A percentile compares a stretch with the other conserved stretches of the same genome.
Evolutionary conservation across 1,284 basidiomycete genomes (phyloP).

Genomic region (Jaminaea rosea): DNA sequence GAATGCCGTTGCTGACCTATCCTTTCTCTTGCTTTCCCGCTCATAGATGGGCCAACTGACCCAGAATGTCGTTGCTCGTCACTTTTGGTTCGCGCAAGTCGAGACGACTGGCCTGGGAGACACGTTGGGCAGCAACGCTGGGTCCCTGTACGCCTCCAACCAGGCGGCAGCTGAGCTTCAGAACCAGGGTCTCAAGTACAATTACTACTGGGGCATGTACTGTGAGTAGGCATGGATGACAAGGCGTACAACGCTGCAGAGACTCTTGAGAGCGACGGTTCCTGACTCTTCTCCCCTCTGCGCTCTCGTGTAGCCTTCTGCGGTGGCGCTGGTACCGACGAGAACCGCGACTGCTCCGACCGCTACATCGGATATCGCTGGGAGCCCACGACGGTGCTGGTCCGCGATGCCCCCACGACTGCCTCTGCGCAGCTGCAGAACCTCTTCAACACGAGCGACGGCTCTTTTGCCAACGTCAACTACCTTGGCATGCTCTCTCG

Average conservation of each 20-base stretch:
- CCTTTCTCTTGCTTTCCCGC: not conserved
- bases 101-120: constrained; percentile 16
- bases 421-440: constrained; percentile 3
- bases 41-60: constrained; percentile 33
- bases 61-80: constrained; percentile 41
- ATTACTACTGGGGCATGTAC: constrained; percentile 37
- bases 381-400: constrained; percentile 16
- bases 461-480: constrained; percentile 19
- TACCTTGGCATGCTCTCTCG: constrained; percentile 29
- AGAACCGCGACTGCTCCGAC: constrained; percentile 13
- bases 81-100: constrained; percentile 30
- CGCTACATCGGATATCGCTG: constrained; percentile 27
- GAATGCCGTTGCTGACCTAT: not conserved
- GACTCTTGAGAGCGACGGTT: too few relatives aligned
- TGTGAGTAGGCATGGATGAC: constrained; percentile 8
- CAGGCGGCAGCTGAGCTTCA: constrained; percentile 10
- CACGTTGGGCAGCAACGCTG: not conserved
- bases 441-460: constrained; percentile 7
- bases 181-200: constrained; percentile 20
- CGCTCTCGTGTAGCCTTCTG: constrained; percentile 21
- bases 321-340: constrained; percentile 13
- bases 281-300: not conserved
- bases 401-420: not conserved
- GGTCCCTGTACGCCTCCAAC: constrained; percentile 19
- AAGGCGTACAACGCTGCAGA: too few relatives aligned